These are phyloP conservation scores for Penicillium cataractarum DNA, from an alignment of 495 filamentous ascomycete genomes.

Conservation along the genomic window DNA sequence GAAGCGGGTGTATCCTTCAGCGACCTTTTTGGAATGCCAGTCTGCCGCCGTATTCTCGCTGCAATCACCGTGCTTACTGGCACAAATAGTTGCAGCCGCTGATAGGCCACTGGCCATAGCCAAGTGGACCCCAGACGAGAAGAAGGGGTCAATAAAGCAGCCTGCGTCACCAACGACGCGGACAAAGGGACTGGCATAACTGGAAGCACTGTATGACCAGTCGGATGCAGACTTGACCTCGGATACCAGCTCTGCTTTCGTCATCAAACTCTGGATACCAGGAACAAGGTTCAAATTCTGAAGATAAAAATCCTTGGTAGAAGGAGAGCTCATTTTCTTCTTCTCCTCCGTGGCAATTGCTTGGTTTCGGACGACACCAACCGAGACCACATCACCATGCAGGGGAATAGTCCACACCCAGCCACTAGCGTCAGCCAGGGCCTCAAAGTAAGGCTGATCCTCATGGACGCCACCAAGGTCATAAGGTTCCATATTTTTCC, in stretches of 20 bases:
- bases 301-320: constrained; percentile 42
- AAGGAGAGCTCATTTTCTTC: constrained; percentile 26
- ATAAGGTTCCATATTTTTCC: constrained; percentile 26
- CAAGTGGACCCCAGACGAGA: constrained; percentile 54
- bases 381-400: constrained; percentile 38
- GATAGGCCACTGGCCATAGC: constrained; percentile 49
- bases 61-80: constrained; percentile 37
- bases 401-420: constrained; percentile 41
- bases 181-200: constrained; percentile 38
- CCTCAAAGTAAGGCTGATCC: constrained; percentile 42
- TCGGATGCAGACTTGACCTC: constrained; percentile 45
- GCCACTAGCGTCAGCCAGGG: constrained; percentile 38
- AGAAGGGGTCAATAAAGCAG: constrained; percentile 49
- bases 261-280: constrained; percentile 30
- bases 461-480: constrained; percentile 19
- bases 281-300: constrained; percentile 36
- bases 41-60: constrained; percentile 41
- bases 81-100: constrained; percentile 46
- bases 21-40: constrained; percentile 52
- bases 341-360: constrained; percentile 30
- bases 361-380: constrained; percentile 43
- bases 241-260: constrained; percentile 32
- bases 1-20: constrained; percentile 55
- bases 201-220: constrained; percentile 48
- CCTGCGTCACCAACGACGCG: constrained; percentile 47